phyloP scores from a whole-genome alignment of 805 yeast genomes.

The Nakazawaea laoshanensis region DNA sequence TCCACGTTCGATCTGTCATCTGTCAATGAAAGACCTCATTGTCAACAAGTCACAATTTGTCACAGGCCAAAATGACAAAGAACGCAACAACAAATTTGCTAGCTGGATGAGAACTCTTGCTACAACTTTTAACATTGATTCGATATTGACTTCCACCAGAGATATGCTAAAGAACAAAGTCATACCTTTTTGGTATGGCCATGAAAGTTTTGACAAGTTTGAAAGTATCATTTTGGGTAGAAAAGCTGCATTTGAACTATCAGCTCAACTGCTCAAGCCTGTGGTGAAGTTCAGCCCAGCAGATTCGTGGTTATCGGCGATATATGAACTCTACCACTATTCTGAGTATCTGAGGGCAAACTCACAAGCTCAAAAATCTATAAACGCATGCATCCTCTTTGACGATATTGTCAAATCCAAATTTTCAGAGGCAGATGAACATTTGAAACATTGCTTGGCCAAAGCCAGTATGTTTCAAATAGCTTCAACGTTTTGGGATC shows the following conservation, averaged over 20 bases:
- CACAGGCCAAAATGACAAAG: slow-evolving; percentile 4
- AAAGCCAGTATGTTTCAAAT: slow-evolving; percentile 32
- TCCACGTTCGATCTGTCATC: slow-evolving; percentile 14
- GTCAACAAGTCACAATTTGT: slow-evolving; percentile 13
- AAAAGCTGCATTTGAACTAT: slow-evolving; percentile 25
- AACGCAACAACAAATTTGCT: slow-evolving; percentile 10
- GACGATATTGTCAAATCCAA: slow-evolving; percentile 25
- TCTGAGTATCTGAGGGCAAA: slow-evolving; percentile 30
- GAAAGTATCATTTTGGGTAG: slow-evolving; percentile 39
- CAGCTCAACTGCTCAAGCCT: neutral
- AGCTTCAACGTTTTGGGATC: slow-evolving; percentile 60
- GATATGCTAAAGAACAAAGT: too few relatives aligned
- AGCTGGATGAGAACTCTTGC: slow-evolving; percentile 13
- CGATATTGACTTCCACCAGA: slow-evolving; percentile 12
- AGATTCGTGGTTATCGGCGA: slow-evolving; percentile 17
- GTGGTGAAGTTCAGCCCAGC: neutral
- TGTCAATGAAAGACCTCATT: slow-evolving; percentile 16
- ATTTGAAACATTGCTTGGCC: slow-evolving; percentile 11
- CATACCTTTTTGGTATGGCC: too few relatives aligned
- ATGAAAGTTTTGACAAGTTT: slow-evolving; percentile 23
- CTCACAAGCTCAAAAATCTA: slow-evolving; percentile 37
- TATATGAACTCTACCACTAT: slow-evolving; percentile 32
- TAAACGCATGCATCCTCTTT: slow-evolving; percentile 39
- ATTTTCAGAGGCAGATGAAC: slow-evolving; percentile 9
- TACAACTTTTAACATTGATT: slow-evolving; percentile 13